These are phyloP conservation scores for Ogataea methylovora DNA, from an alignment of 805 yeast genomes.

Conservation along the genomic window DNA sequence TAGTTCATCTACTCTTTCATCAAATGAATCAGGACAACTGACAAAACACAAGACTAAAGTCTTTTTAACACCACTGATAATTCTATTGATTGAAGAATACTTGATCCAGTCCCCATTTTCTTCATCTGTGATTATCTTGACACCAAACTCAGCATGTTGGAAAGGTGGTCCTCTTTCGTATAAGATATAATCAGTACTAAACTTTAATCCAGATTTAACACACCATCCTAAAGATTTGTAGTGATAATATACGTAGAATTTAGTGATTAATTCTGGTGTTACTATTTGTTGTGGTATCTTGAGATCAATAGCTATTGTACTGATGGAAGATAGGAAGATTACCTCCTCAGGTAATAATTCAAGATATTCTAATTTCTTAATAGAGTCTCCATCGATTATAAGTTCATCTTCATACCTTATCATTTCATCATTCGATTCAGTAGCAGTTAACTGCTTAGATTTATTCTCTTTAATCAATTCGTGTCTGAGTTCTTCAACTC, in stretches of 20 bases:
- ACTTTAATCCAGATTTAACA: slow-evolving; percentile 83
- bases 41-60: slow-evolving; percentile 65
- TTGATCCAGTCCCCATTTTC: slow-evolving; percentile 42
- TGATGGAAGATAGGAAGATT: slow-evolving; percentile 47
- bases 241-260: slow-evolving; percentile 77
- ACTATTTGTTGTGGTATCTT: slow-evolving; percentile 18
- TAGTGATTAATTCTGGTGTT: slow-evolving; percentile 40
- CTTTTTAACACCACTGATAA: slow-evolving; percentile 82
- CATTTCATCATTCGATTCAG: slow-evolving; percentile 3
- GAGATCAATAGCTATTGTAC: slow-evolving; percentile 22
- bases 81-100: slow-evolving; percentile 66
- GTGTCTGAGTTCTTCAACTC: slow-evolving; percentile 31
- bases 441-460: slow-evolving; percentile 17
- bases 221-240: slow-evolving; percentile 92
- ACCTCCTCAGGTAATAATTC: slow-evolving; percentile 75
- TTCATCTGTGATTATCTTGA: slow-evolving; percentile 19
- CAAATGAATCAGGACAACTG: slow-evolving; percentile 39
- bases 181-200: slow-evolving; percentile 78
- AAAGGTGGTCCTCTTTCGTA: slow-evolving; percentile 94
- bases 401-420: slow-evolving; percentile 31
- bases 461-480: slow-evolving; percentile 10
- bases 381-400: slow-evolving; percentile 17
- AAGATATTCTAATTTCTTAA: slow-evolving; percentile 35
- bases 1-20: too few species aligned
- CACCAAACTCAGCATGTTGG: slow-evolving; percentile 84